A percentile compares a stretch with the other conserved stretches of the same genome.
phyloP scores from a whole-genome alignment of 257 asterid genomes.

The Solanum habrochaites region DNA sequence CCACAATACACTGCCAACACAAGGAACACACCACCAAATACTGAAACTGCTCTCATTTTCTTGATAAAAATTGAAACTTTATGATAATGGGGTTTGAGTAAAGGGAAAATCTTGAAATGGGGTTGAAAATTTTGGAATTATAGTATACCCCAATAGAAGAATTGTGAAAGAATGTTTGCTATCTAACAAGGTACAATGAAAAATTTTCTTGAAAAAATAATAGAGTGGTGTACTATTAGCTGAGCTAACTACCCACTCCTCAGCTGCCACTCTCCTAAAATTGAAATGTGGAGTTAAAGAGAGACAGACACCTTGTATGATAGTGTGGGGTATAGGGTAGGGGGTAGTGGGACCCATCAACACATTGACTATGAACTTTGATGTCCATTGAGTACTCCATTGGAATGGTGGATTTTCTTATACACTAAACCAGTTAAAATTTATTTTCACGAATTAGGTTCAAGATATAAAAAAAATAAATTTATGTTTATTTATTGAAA shows the following conservation, averaged over 20 bases:
- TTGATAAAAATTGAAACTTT: background rate
- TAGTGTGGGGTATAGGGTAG: too few species aligned
- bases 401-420: background rate
- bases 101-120: background rate
- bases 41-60: conserved; percentile 3
- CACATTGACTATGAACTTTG: background rate
- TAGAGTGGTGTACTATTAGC: background rate
- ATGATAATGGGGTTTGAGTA: background rate
- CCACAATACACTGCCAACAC: conserved; percentile 74
- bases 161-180: background rate
- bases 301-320: background rate
- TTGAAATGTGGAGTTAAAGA: background rate
- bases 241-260: background rate
- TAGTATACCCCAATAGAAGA: background rate
- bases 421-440: too few species aligned
- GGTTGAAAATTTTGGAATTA: background rate
- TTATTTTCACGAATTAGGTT: too few species aligned
- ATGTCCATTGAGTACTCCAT: background rate
- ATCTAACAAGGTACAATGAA: background rate
- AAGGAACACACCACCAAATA: conserved; percentile 36
- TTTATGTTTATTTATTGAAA: too few species aligned
- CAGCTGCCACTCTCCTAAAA: background rate
- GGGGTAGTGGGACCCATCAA: background rate
- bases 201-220: background rate
- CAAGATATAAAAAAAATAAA: too few species aligned